Evolutionary conservation across 2,329 filamentous ascomycete genomes (phyloP).

Genomic region (Lecanicillium sp.): DNA sequence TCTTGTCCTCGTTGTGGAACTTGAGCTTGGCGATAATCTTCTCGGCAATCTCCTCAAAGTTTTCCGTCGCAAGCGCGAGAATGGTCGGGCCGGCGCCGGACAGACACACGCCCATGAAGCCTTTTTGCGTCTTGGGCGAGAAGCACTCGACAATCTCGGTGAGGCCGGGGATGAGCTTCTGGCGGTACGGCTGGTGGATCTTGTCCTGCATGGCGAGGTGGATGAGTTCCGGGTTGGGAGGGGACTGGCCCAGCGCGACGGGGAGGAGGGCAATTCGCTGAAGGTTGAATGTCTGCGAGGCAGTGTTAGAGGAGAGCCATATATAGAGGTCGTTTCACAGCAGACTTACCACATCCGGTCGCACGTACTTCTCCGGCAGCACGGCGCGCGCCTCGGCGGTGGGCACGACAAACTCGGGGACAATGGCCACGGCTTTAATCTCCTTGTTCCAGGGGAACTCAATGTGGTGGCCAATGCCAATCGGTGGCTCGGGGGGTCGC

Average conservation of each 20-base stretch:
- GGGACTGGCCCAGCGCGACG: conserved; percentile 79
- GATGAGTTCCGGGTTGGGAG: conserved; percentile 87
- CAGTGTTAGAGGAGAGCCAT: conserved; percentile 11
- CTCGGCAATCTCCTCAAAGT: conserved; percentile 80
- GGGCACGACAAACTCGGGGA: conserved; percentile 92
- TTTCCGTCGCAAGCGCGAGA: conserved; percentile 79
- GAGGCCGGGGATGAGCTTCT: conserved; percentile 83
- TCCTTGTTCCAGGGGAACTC: conserved; percentile 90
- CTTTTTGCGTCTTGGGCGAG: conserved; percentile 78
- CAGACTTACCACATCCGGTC: conserved; percentile 68
- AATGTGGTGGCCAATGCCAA: conserved; percentile 91
- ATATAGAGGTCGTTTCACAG: background rate
- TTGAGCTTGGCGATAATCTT: conserved; percentile 70
- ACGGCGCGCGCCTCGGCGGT: conserved; percentile 86
- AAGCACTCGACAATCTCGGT: conserved; percentile 87
- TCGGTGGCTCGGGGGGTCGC: conserved; percentile 78
- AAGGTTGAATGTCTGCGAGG: conserved; percentile 71
- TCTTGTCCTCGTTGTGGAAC: conserved; percentile 44
- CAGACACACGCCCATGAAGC: conserved; percentile 86
- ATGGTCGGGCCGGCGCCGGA: conserved; percentile 95
- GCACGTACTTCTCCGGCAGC: conserved; percentile 70
- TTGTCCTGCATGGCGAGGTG: conserved; percentile 98
- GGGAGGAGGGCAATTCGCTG: conserved; percentile 89
- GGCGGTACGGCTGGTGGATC: conserved; percentile 92
- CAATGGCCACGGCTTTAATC: conserved; percentile 95